Base-by-base conservation (phyloP, 2,329 filamentous ascomycete species). In the Pseudogymnoascus pannorum region DNA sequence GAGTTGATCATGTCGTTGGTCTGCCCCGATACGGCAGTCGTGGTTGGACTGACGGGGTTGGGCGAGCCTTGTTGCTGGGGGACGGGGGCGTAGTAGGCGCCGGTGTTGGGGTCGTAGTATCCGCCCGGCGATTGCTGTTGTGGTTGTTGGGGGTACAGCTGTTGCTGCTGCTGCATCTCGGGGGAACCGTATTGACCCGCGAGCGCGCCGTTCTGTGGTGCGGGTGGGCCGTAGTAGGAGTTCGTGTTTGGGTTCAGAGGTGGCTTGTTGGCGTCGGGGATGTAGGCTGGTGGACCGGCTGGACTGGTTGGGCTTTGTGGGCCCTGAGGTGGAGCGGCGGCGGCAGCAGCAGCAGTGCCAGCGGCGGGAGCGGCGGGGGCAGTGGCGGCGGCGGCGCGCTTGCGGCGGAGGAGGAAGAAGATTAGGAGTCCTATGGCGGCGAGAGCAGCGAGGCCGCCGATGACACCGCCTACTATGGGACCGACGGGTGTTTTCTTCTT, bases 381-480 rank as follows among this genome's bases (percentile, higher is more conserved):
- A n/a, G n/a, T n/a, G n/a, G n/a, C 38, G 16, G 38, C 38, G 16
- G 38, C 38, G 8, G 36, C 16, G 16, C 16, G 16, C 38, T 20
- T 40, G 1, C 38, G 38, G 2, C 38, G 38, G 16, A 20, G 38
- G 16, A 20, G 6, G 38, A 40, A 40, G 38, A 40, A 40, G 8
- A 40, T 11, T 4, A 40, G 16, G 2, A 57, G 38, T 8, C 38
- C 38, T 4, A 40, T 5, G 7, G 9, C 11, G 2, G 35, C 33
- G 12, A 60, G 22, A 11, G 11, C 16, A 0, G 58, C 58, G 14
- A 60, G 8, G 3, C 58, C 58, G 16, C 58, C 58, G n/a, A 60
- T 9, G n/a, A 48, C 33, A 22, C 58, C 58, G 20, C 58, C 58
- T 12, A 60, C 58, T 3, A 60, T 60, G 7, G 58, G 24, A 5